A percentile compares a stretch with the other conserved stretches of the same genome.
Evolutionary conservation across 495 filamentous ascomycete species (phyloP).

Genomic region (Talaromyces borbonicus): DNA sequence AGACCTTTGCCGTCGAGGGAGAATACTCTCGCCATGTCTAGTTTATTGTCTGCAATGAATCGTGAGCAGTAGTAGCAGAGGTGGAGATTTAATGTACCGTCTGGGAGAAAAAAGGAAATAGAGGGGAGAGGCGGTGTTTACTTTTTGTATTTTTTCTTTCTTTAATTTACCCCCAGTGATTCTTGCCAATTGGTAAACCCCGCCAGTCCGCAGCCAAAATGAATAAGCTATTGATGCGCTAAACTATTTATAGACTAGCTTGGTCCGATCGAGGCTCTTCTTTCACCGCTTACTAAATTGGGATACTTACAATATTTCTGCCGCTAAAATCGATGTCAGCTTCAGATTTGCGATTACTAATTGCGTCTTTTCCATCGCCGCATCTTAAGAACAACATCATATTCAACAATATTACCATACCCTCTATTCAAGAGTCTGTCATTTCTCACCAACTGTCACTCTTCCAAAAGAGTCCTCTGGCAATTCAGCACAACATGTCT

Average conservation of each 20-base stretch:
- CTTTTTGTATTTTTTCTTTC: slow-evolving; percentile 11
- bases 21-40: slow-evolving; percentile 64
- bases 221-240: neutral
- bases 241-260: neutral
- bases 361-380: neutral
- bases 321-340: neutral
- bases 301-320: neutral
- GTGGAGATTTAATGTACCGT: too few species aligned
- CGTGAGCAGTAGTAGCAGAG: too few species aligned
- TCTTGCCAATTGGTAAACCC: neutral
- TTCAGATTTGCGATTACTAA: slow-evolving; percentile 1
- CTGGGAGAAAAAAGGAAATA: slow-evolving; percentile 9
- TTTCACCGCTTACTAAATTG: neutral
- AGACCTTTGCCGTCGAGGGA: slow-evolving; percentile 83
- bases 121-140: slow-evolving; percentile 7
- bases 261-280: neutral
- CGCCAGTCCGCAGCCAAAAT: neutral
- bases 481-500: slow-evolving; percentile 21
- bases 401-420: too few species aligned
- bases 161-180: neutral
- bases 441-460: too few species aligned
- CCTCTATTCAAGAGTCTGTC: too few species aligned
- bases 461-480: neutral
- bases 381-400: too few species aligned
- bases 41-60: neutral